Conservation (phyloP, 139 green algal genomes). For the Chlamydomonas schloesseri region DNA sequence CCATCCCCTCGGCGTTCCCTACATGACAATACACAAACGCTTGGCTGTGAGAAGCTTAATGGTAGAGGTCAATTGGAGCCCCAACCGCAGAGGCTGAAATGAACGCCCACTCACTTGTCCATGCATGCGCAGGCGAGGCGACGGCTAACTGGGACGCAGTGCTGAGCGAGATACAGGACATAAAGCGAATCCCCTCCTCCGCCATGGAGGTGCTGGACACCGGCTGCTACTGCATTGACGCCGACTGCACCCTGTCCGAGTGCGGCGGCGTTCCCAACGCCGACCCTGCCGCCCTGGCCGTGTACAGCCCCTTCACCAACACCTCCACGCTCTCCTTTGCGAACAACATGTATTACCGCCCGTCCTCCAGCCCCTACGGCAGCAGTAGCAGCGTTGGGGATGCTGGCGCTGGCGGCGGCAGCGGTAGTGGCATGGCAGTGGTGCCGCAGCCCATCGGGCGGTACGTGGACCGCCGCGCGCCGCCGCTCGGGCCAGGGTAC, state of each 20-base stretch:
- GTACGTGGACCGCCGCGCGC: neutral
- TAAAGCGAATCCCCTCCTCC: conserved; percentile 12
- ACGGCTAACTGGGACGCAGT: conserved; percentile 10
- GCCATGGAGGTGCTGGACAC: conserved; percentile 39
- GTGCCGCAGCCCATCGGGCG: too few species aligned
- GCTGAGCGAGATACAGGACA: conserved; percentile 22
- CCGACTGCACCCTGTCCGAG: conserved; percentile 10
- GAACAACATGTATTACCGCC: too few species aligned
- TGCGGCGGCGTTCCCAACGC: neutral
- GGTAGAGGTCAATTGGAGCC: too few species aligned
- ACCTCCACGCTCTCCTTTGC: neutral
- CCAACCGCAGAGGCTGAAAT: too few species aligned
- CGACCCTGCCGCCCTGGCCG: neutral
- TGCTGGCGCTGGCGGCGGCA: too few species aligned
- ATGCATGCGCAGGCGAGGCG: neutral
- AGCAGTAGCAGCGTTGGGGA: too few species aligned
- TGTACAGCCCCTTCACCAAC: neutral
- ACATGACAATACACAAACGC: too few species aligned
- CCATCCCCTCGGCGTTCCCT: too few species aligned
- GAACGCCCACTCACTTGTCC: too few species aligned
- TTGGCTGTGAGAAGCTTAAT: too few species aligned
- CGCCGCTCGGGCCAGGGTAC: neutral
- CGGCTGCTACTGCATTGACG: conserved; percentile 24
- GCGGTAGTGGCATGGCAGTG: too few species aligned
- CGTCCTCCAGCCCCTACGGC: too few species aligned